phyloP scores from a whole-genome alignment of 352 stramenopile genomes.

The Phytophthora cactorum region DNA sequence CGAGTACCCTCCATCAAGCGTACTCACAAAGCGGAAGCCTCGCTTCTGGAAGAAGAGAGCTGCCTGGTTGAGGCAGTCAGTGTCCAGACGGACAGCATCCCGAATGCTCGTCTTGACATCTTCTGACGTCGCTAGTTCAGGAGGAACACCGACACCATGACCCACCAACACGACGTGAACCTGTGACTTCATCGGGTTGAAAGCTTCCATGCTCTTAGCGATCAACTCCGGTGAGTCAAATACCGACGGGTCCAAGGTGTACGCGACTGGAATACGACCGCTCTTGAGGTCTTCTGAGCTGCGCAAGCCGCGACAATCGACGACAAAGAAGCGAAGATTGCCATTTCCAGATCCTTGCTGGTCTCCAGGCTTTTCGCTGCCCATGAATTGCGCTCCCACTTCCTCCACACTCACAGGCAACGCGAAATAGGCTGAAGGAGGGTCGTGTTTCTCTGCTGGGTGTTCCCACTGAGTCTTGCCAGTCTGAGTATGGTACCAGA shows the following conservation, averaged over 20 bases:
- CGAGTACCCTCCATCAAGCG: constrained; percentile 76
- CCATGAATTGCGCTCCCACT: constrained; percentile 72
- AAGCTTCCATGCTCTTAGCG: constrained; percentile 66
- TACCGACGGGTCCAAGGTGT: constrained; percentile 76
- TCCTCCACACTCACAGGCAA: constrained; percentile 74
- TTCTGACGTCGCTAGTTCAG: constrained; percentile 63
- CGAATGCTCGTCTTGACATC: constrained; percentile 78
- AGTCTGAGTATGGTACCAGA: constrained; percentile 81
- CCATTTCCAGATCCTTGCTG: constrained; percentile 15
- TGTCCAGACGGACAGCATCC: constrained; percentile 73
- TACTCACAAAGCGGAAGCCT: constrained; percentile 83
- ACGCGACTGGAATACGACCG: constrained; percentile 76
- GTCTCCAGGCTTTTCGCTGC: constrained; percentile 50
- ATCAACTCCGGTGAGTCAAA: constrained; percentile 87
- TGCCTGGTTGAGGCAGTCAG: constrained; percentile 74
- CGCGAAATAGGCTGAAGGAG: constrained; percentile 66
- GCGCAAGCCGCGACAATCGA: constrained; percentile 75
- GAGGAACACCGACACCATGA: constrained; percentile 72
- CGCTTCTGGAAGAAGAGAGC: constrained; percentile 86
- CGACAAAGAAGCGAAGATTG: constrained; percentile 72
- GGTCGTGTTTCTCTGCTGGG: constrained; percentile 63
- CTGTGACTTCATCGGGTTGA: constrained; percentile 75
- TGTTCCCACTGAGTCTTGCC: constrained; percentile 86
- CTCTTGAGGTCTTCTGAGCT: constrained; percentile 85
- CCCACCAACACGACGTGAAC: constrained; percentile 82